Evolutionary conservation across 129 eudicot genomes (phyloP).

Genomic region (Lonicera japonica): DNA sequence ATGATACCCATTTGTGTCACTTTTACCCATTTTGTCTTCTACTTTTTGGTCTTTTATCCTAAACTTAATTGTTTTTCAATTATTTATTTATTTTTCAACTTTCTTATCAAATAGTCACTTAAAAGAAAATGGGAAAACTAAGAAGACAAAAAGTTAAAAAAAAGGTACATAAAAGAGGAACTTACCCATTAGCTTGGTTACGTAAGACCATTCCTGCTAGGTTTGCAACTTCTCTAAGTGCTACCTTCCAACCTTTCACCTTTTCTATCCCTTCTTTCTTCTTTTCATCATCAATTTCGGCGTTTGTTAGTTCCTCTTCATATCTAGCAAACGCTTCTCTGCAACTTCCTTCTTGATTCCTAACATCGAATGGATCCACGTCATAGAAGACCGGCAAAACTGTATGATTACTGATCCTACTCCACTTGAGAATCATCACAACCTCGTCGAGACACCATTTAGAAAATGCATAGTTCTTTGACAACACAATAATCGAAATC

Average conservation of each 20-base stretch:
- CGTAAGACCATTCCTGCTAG: slow-evolving; percentile 10
- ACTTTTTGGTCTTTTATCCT: no score
- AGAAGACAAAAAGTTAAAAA: neutral
- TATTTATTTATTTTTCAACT: no score
- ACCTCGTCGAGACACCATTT: slow-evolving; percentile 34
- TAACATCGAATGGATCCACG: slow-evolving; percentile 17
- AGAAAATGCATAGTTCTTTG: slow-evolving; percentile 22
- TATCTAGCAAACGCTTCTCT: slow-evolving; percentile 17
- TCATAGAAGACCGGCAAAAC: slow-evolving; percentile 28
- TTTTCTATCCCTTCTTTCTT: slow-evolving; percentile 12
- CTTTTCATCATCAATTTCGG: slow-evolving; percentile 2
- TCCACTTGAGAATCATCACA: slow-evolving; percentile 16
- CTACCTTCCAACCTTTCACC: slow-evolving; percentile 7
- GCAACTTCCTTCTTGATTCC: slow-evolving; percentile 16
- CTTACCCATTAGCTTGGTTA: slow-evolving; percentile 14
- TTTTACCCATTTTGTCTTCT: no score
- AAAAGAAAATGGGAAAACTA: no score
- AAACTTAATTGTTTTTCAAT: no score
- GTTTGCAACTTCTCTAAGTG: slow-evolving; percentile 12
- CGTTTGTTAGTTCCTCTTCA: slow-evolving; percentile 1
- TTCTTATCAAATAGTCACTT: no score
- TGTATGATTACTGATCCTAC: neutral
- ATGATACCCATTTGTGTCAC: no score
- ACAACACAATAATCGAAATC: slow-evolving; percentile 20
- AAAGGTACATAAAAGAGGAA: neutral